Base-by-base conservation (phyloP, 169 alveolate species). In the Ichthyophthirius multifiliis region DNA sequence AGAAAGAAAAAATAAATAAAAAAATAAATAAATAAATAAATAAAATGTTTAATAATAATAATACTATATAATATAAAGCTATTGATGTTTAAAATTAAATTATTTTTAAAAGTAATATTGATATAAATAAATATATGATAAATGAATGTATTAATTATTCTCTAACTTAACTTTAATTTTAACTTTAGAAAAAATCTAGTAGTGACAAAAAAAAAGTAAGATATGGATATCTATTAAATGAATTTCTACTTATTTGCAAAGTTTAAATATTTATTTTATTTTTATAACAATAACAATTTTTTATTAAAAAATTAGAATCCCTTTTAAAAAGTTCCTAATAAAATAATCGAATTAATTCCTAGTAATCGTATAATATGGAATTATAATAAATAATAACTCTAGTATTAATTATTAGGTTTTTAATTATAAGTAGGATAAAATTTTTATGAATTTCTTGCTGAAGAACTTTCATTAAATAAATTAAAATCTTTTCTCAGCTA, bases 201-300 rank as follows among this genome's bases (percentile, higher is more conserved):
- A 20, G 23, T 10, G 34, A 32, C 48, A 10, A 15, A 15, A 32
- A 65, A 15, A 65, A 65, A 41, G 34, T 35, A 18, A 65, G 34
- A 41, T 65, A 65, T 15, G 75, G 34, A 18, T 65, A 65, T 46
- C 30, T 65, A 46, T 31, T 32, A n/a, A 31, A 65, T 65, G 46
- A 65, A n/a, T 35, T 65, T 35, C 35, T 65, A 34, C 43, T 65
- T 9, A n/a, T 65, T n/a, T 65, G 75, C 75, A 65, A 65, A 15
- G n/a, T n/a, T n/a, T n/a, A n/a, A n/a, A n/a, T n/a, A n/a, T n/a
- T n/a, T n/a, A n/a, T n/a, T n/a, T n/a, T n/a, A n/a, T n/a, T n/a
- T n/a, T n/a, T n/a, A n/a, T n/a, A n/a, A n/a, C n/a, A n/a, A n/a
- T n/a, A n/a, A n/a, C n/a, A n/a, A n/a, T n/a, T n/a, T n/a, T n/a